Evolutionary conservation across 768 basidiomycete species (phyloP), one percentile per base, ranked within the genome.

Genomic region (Boletus vinaceobasis): DNA sequence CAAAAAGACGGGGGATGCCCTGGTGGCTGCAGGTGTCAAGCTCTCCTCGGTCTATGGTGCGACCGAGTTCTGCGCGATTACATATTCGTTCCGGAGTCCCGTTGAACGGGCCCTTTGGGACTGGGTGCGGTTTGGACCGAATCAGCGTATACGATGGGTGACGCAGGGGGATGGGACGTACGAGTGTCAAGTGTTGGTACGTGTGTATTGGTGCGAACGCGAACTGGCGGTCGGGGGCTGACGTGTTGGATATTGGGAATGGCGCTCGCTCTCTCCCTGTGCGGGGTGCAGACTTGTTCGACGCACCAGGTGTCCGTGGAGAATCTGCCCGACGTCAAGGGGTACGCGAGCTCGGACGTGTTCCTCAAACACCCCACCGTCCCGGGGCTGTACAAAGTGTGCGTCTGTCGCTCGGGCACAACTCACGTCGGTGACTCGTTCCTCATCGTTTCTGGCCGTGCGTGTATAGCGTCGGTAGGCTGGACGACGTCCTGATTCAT

Each of bases 261-360:
- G 11, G 14, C 33, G 14, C 14, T 10, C 33, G 11, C 17, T 38
- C 19, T 11, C 13, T 15, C 14, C 40, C 6, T 26, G 26, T 4
- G 42, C 19, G 13, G 26, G 10, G 17, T 50, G 15, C 21, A 75
- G 74, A 61, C 62, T 7, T 63, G 49, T 29, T 58, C 68, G 13
- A 71, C 47, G 4, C 69, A 72, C 52, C 58, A 59, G 10, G 56
- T 66, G 1, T 61, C 68, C 4, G 60, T 73, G 3, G 68, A 72
- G 27, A 77, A 77, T 45, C 26, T 77, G 5, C 55, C 60, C 4
- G 71, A 80, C 35, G 64, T 67, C 5, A 64, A 59, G 39, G 78
- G 78, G 13, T 79, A 79, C 45, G 73, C 73, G 2, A 78, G 73
- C 11, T 73, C 71, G 3, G 79, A 80, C 63, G 59, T 78, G 7